phyloP scores from a whole-genome alignment of 495 filamentous ascomycete genomes.

The Hypoxylon intermedium region DNA sequence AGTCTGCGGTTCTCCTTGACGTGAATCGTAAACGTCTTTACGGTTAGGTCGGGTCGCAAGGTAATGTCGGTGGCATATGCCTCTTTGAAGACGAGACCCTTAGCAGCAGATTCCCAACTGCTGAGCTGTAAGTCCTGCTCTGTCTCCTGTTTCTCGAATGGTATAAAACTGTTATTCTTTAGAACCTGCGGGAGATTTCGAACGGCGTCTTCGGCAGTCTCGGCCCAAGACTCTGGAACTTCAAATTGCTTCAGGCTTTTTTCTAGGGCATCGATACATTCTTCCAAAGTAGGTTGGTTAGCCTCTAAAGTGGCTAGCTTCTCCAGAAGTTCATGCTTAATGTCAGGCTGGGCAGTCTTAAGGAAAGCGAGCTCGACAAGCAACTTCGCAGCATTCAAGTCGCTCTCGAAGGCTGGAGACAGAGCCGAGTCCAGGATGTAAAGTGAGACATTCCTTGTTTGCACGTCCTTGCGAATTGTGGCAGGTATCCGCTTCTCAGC shows the following conservation, averaged over 20 bases:
- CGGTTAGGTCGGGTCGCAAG: slow-evolving; percentile 82
- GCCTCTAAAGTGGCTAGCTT: slow-evolving; percentile 42
- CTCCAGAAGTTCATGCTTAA: slow-evolving; percentile 58
- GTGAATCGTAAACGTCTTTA: slow-evolving; percentile 84
- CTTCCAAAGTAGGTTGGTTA: slow-evolving; percentile 60
- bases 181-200: slow-evolving; percentile 65
- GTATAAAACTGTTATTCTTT: slow-evolving; percentile 77
- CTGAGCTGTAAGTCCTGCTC: slow-evolving; percentile 71
- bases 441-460: slow-evolving; percentile 70
- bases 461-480: slow-evolving; percentile 68
- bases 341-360: slow-evolving; percentile 68
- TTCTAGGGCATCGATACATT: slow-evolving; percentile 70
- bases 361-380: slow-evolving; percentile 83
- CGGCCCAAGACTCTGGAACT: slow-evolving; percentile 79
- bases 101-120: slow-evolving; percentile 81
- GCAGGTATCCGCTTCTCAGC: slow-evolving; percentile 85
- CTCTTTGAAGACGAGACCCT: slow-evolving; percentile 92
- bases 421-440: slow-evolving; percentile 74
- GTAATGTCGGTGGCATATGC: slow-evolving; percentile 76
- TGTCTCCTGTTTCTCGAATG: slow-evolving; percentile 77
- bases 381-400: slow-evolving; percentile 60
- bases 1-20: slow-evolving; percentile 95
- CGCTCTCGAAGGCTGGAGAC: slow-evolving; percentile 68
- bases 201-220: slow-evolving; percentile 63
- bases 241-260: slow-evolving; percentile 74